phyloP scores from a whole-genome alignment of 176 grass and related monocot species.

The Melocanna baccifera region DNA sequence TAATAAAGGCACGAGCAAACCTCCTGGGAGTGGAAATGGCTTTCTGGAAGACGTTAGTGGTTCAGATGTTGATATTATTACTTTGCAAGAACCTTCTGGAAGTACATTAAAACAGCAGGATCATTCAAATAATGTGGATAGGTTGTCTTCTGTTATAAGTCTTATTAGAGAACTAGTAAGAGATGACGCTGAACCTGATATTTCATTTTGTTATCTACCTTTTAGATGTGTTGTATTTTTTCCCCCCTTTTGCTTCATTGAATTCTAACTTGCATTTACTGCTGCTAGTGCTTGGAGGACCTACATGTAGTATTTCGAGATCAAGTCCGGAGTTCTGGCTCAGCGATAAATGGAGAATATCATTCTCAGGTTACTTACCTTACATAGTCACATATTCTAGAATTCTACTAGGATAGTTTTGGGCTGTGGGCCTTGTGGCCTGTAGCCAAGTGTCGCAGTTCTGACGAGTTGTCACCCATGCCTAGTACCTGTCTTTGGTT shows the following conservation, averaged over 20 bases:
- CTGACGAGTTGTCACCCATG: background rate
- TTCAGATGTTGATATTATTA: slow-evolving; percentile 33
- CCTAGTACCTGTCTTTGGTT: slow-evolving; percentile 4
- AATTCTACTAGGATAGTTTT: slow-evolving; percentile 6
- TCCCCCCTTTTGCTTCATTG: slow-evolving; percentile 2
- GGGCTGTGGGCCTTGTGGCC: slow-evolving; percentile 3
- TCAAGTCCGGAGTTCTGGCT: slow-evolving; percentile 40
- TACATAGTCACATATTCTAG: slow-evolving; percentile 7
- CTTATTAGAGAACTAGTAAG: slow-evolving; percentile 70
- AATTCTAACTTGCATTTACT: slow-evolving; percentile 24
- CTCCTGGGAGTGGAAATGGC: slow-evolving; percentile 65
- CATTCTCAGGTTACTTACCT: slow-evolving; percentile 53
- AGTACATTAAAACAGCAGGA: slow-evolving; percentile 46
- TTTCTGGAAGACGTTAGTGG: slow-evolving; percentile 58
- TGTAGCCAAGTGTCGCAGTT: background rate
- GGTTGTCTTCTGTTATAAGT: slow-evolving; percentile 45
- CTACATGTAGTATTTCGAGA: slow-evolving; percentile 53
- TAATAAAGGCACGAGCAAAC: slow-evolving; percentile 43
- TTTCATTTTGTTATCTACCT: slow-evolving; percentile 29
- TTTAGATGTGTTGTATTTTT: background rate
- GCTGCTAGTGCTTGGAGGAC: slow-evolving; percentile 60
- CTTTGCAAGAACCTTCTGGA: slow-evolving; percentile 46
- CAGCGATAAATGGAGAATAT: slow-evolving; percentile 45
- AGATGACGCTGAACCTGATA: slow-evolving; percentile 18
- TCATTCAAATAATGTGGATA: slow-evolving; percentile 45